These are phyloP conservation scores for Lentinula lateritia DNA, from an alignment of 768 basidiomycete genomes.

Conservation along the genomic window DNA sequence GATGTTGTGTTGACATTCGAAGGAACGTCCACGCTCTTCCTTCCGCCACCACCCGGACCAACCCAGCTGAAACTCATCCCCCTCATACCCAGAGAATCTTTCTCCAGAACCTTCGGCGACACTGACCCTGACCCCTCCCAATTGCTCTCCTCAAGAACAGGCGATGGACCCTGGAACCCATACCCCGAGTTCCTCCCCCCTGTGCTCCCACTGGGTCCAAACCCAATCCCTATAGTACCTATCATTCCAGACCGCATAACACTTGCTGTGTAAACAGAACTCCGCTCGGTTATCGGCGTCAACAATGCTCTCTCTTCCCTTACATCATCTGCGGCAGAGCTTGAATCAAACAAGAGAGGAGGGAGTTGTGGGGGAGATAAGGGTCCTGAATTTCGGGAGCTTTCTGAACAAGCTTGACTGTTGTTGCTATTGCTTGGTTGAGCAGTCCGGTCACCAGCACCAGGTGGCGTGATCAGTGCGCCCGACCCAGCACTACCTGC, in stretches of 20 bases:
- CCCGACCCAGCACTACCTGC: too few species aligned
- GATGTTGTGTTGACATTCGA: too few species aligned
- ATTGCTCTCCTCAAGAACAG: constrained; percentile 11
- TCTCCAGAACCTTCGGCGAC: background rate
- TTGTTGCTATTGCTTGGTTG: background rate
- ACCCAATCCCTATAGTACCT: background rate
- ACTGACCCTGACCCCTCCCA: background rate
- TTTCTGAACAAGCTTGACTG: constrained; percentile 13
- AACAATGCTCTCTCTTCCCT: constrained; percentile 26
- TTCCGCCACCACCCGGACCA: too few species aligned
- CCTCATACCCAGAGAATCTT: background rate
- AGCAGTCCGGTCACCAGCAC: constrained; percentile 7
- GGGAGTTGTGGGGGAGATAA: constrained; percentile 48
- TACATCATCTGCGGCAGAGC: background rate
- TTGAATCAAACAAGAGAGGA: constrained; percentile 43
- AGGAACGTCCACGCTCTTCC: too few species aligned
- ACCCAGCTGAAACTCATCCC: too few species aligned
- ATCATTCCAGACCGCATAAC: constrained; percentile 9
- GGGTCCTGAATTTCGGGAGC: constrained; percentile 10
- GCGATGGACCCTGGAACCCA: constrained; percentile 4
- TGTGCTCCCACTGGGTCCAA: background rate
- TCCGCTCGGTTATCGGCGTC: constrained; percentile 65
- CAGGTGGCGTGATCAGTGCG: background rate
- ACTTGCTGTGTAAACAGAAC: constrained; percentile 19
- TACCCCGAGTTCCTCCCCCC: background rate